phyloP scores from a whole-genome alignment of 2,329 filamentous ascomycete species.

The Magnaporthales sp. region DNA sequence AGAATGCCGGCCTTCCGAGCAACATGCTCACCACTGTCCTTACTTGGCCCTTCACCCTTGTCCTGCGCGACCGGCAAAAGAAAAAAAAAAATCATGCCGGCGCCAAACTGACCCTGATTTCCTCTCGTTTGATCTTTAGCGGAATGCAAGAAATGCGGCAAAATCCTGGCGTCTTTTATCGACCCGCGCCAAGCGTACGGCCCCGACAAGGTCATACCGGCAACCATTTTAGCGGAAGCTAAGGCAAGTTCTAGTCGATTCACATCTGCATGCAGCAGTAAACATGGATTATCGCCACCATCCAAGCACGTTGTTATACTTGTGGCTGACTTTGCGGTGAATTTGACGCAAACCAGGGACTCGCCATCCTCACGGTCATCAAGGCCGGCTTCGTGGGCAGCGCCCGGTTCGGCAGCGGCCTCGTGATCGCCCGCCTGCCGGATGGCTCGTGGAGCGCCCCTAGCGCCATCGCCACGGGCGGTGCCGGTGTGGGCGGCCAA shows the following conservation, averaged over 20 bases:
- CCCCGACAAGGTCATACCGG: constrained; percentile 95
- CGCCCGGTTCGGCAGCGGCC: constrained; percentile 70
- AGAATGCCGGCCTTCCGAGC: not conserved
- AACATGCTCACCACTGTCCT: not conserved
- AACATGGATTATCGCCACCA: not conserved
- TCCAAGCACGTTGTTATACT: not conserved
- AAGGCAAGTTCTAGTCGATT: constrained; percentile 52
- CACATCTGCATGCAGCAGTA: not conserved
- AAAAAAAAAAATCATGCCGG: not conserved
- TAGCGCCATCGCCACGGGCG: constrained; percentile 70
- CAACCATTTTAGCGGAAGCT: constrained; percentile 77
- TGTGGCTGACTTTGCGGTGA: not conserved
- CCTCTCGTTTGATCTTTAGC: constrained; percentile 40
- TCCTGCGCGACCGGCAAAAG: no score
- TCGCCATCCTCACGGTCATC: constrained; percentile 78
- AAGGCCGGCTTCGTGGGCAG: constrained; percentile 83
- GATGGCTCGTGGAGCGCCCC: constrained; percentile 77
- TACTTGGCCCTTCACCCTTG: not conserved
- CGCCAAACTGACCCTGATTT: not conserved
- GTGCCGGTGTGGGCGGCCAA: constrained; percentile 76
- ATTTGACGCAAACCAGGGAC: constrained; percentile 41
- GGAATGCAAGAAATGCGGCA: constrained; percentile 95
- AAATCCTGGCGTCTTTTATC: constrained; percentile 90
- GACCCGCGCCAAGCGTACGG: constrained; percentile 90
- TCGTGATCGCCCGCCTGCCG: constrained; percentile 70